These are phyloP conservation scores for Ashbya aceris DNA, from an alignment of 1,139 yeast genomes.

Conservation along the genomic window DNA sequence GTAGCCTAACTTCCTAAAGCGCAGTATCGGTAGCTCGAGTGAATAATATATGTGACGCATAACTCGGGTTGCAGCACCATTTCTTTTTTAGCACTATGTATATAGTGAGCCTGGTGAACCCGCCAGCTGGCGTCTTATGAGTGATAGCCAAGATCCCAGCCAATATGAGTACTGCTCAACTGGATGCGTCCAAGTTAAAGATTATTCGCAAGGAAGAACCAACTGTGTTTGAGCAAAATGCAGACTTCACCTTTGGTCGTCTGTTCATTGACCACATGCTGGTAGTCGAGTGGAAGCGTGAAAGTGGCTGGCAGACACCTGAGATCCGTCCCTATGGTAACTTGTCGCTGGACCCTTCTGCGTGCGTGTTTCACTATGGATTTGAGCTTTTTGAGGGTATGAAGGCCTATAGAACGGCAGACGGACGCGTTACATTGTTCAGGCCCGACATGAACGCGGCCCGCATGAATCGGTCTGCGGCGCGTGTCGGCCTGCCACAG, in stretches of 20 bases:
- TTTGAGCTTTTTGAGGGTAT: constrained; percentile 94
- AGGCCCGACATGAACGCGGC: constrained; percentile 87
- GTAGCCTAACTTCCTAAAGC: too few relatives aligned
- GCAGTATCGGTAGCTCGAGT: too few relatives aligned
- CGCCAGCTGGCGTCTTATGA: too few relatives aligned
- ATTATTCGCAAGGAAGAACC: constrained; percentile 53
- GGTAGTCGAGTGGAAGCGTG: constrained; percentile 71
- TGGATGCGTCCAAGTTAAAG: constrained; percentile 62
- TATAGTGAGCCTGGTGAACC: background rate
- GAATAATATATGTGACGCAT: too few relatives aligned
- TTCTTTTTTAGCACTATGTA: too few relatives aligned
- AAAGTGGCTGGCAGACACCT: constrained; percentile 79
- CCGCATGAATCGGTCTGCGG: constrained; percentile 82
- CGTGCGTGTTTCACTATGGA: constrained; percentile 87
- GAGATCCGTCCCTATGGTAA: constrained; percentile 78
- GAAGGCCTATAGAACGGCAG: constrained; percentile 76
- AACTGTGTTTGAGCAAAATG: constrained; percentile 59
- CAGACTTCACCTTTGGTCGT: constrained; percentile 74
- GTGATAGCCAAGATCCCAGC: too few relatives aligned
- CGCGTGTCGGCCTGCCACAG: constrained; percentile 75
- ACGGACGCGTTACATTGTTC: constrained; percentile 69
- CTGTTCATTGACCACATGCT: constrained; percentile 89
- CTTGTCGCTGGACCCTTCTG: constrained; percentile 70
- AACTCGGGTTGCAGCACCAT: too few relatives aligned
- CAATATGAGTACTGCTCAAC: constrained; percentile 29